These are phyloP conservation scores for Ramaria rubella DNA, from an alignment of 768 basidiomycete species.

Conservation along the genomic window DNA sequence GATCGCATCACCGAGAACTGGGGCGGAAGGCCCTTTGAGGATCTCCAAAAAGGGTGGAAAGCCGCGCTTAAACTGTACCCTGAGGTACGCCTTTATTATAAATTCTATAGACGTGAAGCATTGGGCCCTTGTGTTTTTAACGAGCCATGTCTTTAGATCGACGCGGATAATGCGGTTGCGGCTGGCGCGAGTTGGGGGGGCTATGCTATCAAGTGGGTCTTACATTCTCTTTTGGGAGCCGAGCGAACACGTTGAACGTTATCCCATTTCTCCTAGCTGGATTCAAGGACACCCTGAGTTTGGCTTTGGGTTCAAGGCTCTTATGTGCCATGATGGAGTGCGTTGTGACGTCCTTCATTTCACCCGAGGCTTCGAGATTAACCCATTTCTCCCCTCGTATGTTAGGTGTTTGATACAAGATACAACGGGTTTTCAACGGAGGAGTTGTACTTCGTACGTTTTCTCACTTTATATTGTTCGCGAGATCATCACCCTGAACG, in stretches of 20 bases:
- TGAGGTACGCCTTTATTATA: constrained; percentile 40
- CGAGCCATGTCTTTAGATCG: constrained; percentile 46
- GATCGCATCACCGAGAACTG: constrained; percentile 75
- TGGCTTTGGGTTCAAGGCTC: constrained; percentile 83
- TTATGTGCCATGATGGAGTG: constrained; percentile 91
- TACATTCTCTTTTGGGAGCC: neutral
- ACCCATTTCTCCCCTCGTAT: neutral
- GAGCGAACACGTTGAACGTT: neutral
- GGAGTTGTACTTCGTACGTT: constrained; percentile 74
- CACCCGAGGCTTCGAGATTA: neutral
- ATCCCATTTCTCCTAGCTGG: constrained; percentile 60
- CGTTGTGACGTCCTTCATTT: constrained; percentile 17
- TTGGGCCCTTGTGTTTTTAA: too few relatives aligned
- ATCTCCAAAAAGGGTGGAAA: constrained; percentile 71
- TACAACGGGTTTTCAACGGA: constrained; percentile 89
- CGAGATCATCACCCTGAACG: neutral
- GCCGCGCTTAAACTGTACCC: constrained; percentile 59
- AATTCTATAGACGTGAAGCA: too few relatives aligned
- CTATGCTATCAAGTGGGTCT: constrained; percentile 74
- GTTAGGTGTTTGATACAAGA: constrained; percentile 63
- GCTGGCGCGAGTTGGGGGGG: constrained; percentile 86
- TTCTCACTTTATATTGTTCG: neutral
- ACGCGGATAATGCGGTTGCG: constrained; percentile 31
- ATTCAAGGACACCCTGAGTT: constrained; percentile 91
- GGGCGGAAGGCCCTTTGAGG: constrained; percentile 82